These are phyloP conservation scores for Leccinum solheimii DNA, from an alignment of 1,284 basidiomycete species.

Conservation along the genomic window DNA sequence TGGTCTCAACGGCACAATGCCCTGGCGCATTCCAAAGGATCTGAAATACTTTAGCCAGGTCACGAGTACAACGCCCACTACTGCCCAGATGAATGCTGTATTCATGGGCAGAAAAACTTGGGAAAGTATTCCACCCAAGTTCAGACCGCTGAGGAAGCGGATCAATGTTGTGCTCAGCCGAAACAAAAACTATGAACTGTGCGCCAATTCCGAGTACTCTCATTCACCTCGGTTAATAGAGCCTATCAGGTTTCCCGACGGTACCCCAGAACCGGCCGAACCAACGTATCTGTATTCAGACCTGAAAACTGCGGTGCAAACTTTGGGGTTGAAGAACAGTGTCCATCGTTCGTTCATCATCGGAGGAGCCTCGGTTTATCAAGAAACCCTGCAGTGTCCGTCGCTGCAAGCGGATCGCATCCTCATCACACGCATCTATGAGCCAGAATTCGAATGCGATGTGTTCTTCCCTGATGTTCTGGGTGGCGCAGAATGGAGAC, in stretches of 20 bases:
- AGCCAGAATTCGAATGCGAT: constrained; percentile 83
- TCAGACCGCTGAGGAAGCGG: constrained; percentile 79
- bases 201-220: constrained; percentile 32
- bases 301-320: constrained; percentile 24
- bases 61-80: constrained; percentile 62
- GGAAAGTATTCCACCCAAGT: constrained; percentile 93
- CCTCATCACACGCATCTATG: constrained; percentile 82
- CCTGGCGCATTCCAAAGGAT: constrained; percentile 90
- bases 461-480: constrained; percentile 82
- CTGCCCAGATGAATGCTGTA: constrained; percentile 69
- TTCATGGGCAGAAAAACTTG: constrained; percentile 98
- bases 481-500: constrained; percentile 50
- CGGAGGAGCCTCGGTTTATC: constrained; percentile 87
- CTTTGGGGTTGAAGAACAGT: constrained; percentile 19
- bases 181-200: constrained; percentile 66
- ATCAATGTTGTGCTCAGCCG: constrained; percentile 83
- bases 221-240: constrained; percentile 5
- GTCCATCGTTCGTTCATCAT: constrained; percentile 76
- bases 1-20: constrained; percentile 73
- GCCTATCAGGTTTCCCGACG: constrained; percentile 16
- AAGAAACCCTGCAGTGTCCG: constrained; percentile 52
- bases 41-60: constrained; percentile 91
- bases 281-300: constrained; percentile 19
- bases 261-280: constrained; percentile 3
- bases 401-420: constrained; percentile 68